Evolutionary conservation across 2,329 filamentous ascomycete species (phyloP), one percentile per base, ranked within the genome.

Genomic region (Arthroderma sp.): DNA sequence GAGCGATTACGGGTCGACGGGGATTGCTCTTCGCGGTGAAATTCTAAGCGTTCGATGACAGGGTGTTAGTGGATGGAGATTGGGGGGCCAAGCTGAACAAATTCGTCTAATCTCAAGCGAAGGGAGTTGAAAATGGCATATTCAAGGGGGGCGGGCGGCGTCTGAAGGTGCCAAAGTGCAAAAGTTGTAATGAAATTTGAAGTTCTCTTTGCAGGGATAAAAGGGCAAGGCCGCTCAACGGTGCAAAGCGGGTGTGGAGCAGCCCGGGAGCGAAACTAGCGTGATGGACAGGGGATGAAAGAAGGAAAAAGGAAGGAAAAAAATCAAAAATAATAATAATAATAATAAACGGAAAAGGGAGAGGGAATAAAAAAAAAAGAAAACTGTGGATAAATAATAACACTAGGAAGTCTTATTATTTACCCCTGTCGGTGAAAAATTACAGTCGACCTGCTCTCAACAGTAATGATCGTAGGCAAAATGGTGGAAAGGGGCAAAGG

Each of bases 1-100:
- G 78, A 75, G 52, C 77, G 71, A 52, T 73, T 70, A 53, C 32
- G 45, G 9, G 32, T 22, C 75, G 70, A 46, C 65, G 64, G 31
- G 15, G 15, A 22, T 22, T 22, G 15, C 15, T 22, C 15, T 22
- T 22, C 15, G 15, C 15, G 15, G 15, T 22, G 15, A 22, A 22
- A 22, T 22, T 22, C 15, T 22, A 22, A 22, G 15, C 15, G 15
- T 22, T 22, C 15, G 15, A 22, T 22, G 15, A 3, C 15, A 22
- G 15, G 15, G 15, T 22, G 15, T 22, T 22, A 22, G 15, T 22
- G 15, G 15, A 22, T 22, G 15, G 15, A 22, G 15, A 22, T 22
- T 22, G 15, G 15, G 15, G 15, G 15, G 15, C 15, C 15, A 22
- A 22, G 15, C 15, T 22, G 15, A 22, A 22, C 1, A 22, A 22